Conservation (phyloP, 2,329 filamentous ascomycete genomes). For the Fusarium sp. region DNA sequence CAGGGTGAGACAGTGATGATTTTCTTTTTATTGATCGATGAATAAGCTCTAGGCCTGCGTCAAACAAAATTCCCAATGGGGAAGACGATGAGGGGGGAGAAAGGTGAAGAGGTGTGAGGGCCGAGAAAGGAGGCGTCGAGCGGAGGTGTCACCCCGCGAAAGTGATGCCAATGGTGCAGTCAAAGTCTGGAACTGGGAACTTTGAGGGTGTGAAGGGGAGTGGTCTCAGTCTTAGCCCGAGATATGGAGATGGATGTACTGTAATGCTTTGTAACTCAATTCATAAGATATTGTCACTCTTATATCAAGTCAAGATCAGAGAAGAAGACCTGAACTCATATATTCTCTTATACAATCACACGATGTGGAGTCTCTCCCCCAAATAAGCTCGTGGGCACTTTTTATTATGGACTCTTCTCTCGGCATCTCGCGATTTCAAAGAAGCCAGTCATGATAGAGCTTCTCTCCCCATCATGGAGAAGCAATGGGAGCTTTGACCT, state of each 20-base stretch:
- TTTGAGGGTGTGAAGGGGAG: constrained; percentile 1
- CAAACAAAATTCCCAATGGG: constrained; percentile 35
- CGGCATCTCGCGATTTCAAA: constrained; percentile 7
- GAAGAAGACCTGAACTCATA: neutral
- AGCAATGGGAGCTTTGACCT: constrained; percentile 26
- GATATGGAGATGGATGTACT: neutral
- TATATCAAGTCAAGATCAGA: too few relatives aligned
- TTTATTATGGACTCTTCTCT: constrained; percentile 16
- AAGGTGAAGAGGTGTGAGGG: constrained; percentile 7
- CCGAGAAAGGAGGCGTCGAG: constrained; percentile 23
- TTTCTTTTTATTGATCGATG: constrained; percentile 32
- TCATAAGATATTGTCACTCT: too few relatives aligned
- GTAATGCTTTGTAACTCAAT: constrained; percentile 20
- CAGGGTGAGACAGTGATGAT: constrained; percentile 15
- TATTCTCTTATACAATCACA: constrained; percentile 2
- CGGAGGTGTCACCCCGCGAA: constrained; percentile 37
- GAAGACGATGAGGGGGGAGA: constrained; percentile 31
- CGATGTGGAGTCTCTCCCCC: constrained; percentile 9
- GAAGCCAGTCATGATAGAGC: constrained; percentile 35
- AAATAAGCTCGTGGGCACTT: constrained; percentile 32
- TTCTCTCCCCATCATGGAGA: constrained; percentile 34
- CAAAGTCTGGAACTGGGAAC: constrained; percentile 28
- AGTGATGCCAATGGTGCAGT: neutral
- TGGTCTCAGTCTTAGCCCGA: constrained; percentile 8
- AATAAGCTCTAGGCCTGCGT: constrained; percentile 26